phyloP scores from a whole-genome alignment of 148 eudicot genomes.

The Chenopodium berlandieri region DNA sequence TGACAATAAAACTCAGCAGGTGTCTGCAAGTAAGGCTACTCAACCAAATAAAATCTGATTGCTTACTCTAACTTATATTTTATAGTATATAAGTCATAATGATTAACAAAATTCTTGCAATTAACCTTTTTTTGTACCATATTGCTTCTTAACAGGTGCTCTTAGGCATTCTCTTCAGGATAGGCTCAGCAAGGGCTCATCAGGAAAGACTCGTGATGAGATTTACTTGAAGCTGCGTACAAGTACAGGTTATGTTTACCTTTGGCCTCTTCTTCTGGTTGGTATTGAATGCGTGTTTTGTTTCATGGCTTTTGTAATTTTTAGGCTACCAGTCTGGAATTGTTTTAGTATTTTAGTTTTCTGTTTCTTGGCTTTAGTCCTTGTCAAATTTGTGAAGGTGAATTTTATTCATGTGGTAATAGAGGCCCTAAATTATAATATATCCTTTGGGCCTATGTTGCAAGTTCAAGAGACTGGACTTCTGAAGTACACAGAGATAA shows the following conservation, averaged over 20 bases:
- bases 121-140: constrained; percentile 7
- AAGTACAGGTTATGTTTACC: constrained; percentile 54
- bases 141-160: constrained; percentile 60
- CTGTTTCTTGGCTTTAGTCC: background rate
- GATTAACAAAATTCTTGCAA: background rate
- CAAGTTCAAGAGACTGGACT: background rate
- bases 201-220: constrained; percentile 80
- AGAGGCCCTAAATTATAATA: background rate
- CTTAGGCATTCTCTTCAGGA: constrained; percentile 96
- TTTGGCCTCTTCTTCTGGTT: background rate
- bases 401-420: background rate
- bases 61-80: background rate
- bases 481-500: background rate
- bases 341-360: background rate
- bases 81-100: background rate
- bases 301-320: background rate
- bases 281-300: background rate
- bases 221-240: constrained; percentile 88
- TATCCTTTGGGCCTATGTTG: background rate
- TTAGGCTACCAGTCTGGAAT: background rate
- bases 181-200: constrained; percentile 72
- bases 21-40: constrained; percentile 86
- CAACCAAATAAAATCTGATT: constrained; percentile 1
- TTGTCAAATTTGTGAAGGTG: background rate
- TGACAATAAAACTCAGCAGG: constrained; percentile 83